Base-by-base conservation (phyloP, 257 asterid species). In the Linaria vulgaris region DNA sequence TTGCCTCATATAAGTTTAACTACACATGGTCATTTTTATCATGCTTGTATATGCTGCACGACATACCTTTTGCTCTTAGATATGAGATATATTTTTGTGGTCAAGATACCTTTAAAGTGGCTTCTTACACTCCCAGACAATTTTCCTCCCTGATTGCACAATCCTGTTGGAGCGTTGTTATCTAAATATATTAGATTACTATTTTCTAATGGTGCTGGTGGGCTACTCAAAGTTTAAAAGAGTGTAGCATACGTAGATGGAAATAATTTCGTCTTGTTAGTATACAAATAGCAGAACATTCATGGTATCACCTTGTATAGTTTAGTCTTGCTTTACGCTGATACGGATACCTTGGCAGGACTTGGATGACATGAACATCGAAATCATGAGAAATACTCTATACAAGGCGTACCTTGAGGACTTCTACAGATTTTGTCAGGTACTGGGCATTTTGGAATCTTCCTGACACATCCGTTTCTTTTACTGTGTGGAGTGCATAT, bases 401-500 rank as follows among this genome's bases (percentile, higher is more conserved):
- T 90, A 90, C 79, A 90, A 90, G 76, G 97, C 96, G 49, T 90
- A 90, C 77, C 96, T 90, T 31, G 97, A 90, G 77, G 97, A 90
- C 68, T 90, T 90, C 68, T 85, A 90, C 70, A 77, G 82, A 55
- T 90, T 85, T 75, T 90, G 96, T 79, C 95, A 82, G 89, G 97
- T 88, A 63, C 16, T 13, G 11, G 17, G 39, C 51, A 25, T 27
- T 55, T 56, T 65, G 52, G 17, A 50, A 53, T 25, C 30, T 58
- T 62, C 55, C 56, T 25, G 51, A 17, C 55, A 43, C 39, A 45
- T 77, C 66, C 67, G 14, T 62, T 19, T 47, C 60, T 57, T 64
- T 27, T 61, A 23, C 57, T 34, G 27, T 46, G 43, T 9, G 25
- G 57, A 15, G 24, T 11, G 23, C 30, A 25, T 6, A 34, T 44